Evolutionary conservation across 371 early-diverging fungal genomes (phyloP), one percentile per base, ranked within the genome.

Genomic region (Coemansia sp.): DNA sequence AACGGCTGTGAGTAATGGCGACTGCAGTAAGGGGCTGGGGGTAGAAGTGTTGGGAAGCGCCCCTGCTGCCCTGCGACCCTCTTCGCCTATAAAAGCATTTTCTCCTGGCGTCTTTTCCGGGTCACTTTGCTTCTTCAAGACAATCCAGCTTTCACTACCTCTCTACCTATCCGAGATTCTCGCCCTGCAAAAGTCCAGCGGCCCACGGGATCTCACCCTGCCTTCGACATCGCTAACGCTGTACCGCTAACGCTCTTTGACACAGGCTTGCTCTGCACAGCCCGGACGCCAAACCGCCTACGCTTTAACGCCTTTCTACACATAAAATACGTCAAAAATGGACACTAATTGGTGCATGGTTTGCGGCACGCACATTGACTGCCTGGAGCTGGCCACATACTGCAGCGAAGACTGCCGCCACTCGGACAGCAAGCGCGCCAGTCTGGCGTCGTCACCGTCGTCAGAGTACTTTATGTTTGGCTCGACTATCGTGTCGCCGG

Each of bases 341-440:
- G 82, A 81, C 60, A 79, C 82, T 19, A 76, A 75, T 73, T 82
- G 82, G 82, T 82, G 81, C 71, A 71, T 73, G 49, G 69, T 72
- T 61, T 82, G 82, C 72, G 80, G 76, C 41, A 70, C 44, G 41
- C 79, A 81, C 70, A 79, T 81, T 52, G 73, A 80, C 70, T 54
- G 70, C 66, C 55, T 56, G 24, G 82, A 81, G 57, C 66, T 63
- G 36, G 80, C 66, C 6, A 56, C 62, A 23, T 81, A 81, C 80
- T 81, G 81, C 67, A 79, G 81, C 69, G 76, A 70, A 28, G 58
- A 24, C 41, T 81, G 82, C 69, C 63, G 67, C 52, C 56, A 59
- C 56, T 58, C 23, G 36, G 79, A 78, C 60, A 39, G 56, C 44
- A 15, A 24, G 23, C 40, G 29, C 54, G 17, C 54, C 49, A n/a